Evolutionary conservation across 257 asterid species (phyloP).

Genomic region (Plectranthus barbatus): DNA sequence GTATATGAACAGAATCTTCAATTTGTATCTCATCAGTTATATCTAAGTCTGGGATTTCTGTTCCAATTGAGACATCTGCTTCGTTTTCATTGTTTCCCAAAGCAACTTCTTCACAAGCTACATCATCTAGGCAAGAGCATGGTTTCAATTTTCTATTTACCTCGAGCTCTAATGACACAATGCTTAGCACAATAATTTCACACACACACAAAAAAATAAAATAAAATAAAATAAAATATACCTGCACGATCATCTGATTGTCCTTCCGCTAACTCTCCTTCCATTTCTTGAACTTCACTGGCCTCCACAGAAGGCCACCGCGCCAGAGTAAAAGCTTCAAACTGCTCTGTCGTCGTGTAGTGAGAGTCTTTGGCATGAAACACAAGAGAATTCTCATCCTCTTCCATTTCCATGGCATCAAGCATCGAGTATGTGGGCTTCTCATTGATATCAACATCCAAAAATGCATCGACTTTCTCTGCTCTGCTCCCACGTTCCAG

Average conservation of each 20-base stretch:
- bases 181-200: background rate
- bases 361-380: conserved; percentile 41
- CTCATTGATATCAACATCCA: conserved; percentile 33
- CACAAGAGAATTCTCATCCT: conserved; percentile 44
- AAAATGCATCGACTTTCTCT: conserved; percentile 18
- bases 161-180: background rate
- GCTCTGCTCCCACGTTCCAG: conserved; percentile 15
- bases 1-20: conserved; percentile 24
- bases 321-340: conserved; percentile 11
- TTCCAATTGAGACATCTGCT: conserved; percentile 88
- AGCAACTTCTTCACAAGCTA: conserved; percentile 47
- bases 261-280: conserved; percentile 19
- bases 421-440: conserved; percentile 36
- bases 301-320: conserved; percentile 19
- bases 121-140: conserved; percentile 23
- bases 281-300: conserved; percentile 20
- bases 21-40: conserved; percentile 49
- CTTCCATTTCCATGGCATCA: conserved; percentile 61
- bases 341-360: conserved; percentile 14
- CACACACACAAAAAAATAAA: no score
- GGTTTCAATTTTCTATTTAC: conserved; percentile 1
- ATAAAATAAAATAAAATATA: conserved; percentile 10
- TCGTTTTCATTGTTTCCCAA: conserved; percentile 57
- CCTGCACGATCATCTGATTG: conserved; percentile 30
- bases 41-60: conserved; percentile 89